Evolutionary conservation across 441 rosid genomes (phyloP), one percentile per base, ranked within the genome.

Genomic region (Lepidium campestre): DNA sequence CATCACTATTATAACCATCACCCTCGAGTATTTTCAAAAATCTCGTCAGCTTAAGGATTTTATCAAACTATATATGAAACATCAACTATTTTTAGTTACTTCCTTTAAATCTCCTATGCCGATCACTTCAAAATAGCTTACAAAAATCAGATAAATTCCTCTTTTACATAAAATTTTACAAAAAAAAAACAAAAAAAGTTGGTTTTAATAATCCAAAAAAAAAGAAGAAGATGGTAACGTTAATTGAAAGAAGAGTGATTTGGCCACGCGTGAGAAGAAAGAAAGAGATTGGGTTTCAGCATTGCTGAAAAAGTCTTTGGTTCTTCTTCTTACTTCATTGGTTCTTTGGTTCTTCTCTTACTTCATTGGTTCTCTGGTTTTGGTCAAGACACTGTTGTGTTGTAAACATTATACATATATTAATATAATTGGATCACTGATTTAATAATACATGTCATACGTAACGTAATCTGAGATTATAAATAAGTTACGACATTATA

Each of bases 281-380:
- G 29, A 50, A 15, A 6, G 7, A 29, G 57, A 17, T 68, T 32
- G 62, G 62, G 67, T 74, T 80, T 81, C 79, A 73, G 54, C 35
- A 72, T 42, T 40, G 52, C 34, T 68, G 47, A 47, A 48, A 71
- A 69, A 39, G 60, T 56, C 45, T 36, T 13, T 56, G 15, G 18
- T 35, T 55, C 17, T 56, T 36, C 35, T 13, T 62, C 55, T 25
- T 25, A 62, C 45, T n/a, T n/a, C n/a, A n/a, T n/a, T n/a, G n/a
- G n/a, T n/a, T 54, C 41, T 32, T 11, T 53, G 22, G 15, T 53
- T 53, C 14, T 54, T 32, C 52, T 20, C 29, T 46, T 18, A 44
- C 49, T 47, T 27, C 5, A 22, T 48, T 19, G 1, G n/a, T 19
- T 52, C 14, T 52, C 23, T 71, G 65, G 65, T 65, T 57, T 74